These are phyloP conservation scores for thale cress (Arabidopsis thaliana) DNA, from an alignment of 345 rosid genomes.

Conservation along the genomic window TAIR10.1 NC_003076.8:24508501-24509000, in stretches of 20 bases:
- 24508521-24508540: constrained; percentile 50
- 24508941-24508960: constrained; percentile 29
- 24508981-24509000: constrained; percentile 31
- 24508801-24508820: constrained; percentile 38
- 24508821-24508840: constrained; percentile 28
- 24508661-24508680: constrained; percentile 46
- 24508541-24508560: constrained; percentile 47
- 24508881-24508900: constrained; percentile 38
- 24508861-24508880: constrained; percentile 35
- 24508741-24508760: constrained; percentile 39
- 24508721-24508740: constrained; percentile 46
- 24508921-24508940: constrained; percentile 49
- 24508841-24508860: constrained; percentile 47
- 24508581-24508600: constrained; percentile 48
- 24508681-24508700: constrained; percentile 47
- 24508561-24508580: constrained; percentile 47
- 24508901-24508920: constrained; percentile 42
- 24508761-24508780: constrained; percentile 46
- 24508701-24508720: constrained; percentile 34
- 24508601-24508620: constrained; percentile 46
- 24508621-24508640: constrained; percentile 48
- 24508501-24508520: constrained; percentile 42
- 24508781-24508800: constrained; percentile 43
- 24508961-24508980: constrained; percentile 41
- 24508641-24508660: constrained; percentile 44